phyloP scores from a whole-genome alignment of 768 basidiomycete genomes.

The Boletus sensibilis region DNA sequence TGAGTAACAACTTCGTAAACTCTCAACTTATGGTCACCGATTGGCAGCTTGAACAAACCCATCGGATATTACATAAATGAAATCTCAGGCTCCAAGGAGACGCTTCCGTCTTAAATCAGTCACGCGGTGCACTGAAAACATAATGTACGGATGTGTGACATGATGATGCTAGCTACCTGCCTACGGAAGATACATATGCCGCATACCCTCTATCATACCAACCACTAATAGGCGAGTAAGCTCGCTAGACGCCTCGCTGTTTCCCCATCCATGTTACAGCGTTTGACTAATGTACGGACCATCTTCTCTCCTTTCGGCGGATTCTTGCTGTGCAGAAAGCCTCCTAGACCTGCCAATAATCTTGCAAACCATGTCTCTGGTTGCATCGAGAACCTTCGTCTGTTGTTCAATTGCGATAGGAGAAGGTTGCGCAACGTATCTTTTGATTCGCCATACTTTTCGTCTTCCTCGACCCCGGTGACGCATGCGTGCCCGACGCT shows the following conservation, averaged over 20 bases:
- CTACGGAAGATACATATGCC: background rate
- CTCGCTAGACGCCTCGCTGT: constrained; percentile 22
- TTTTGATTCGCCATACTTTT: constrained; percentile 37
- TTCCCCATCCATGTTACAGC: constrained; percentile 30
- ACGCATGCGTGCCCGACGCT: constrained; percentile 41
- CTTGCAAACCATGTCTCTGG: constrained; percentile 27
- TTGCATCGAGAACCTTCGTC: constrained; percentile 24
- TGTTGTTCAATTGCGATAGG: constrained; percentile 8
- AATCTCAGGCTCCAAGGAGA: too few relatives aligned
- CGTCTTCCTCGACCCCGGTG: constrained; percentile 35
- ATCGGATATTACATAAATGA: too few relatives aligned
- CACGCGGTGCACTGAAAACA: too few relatives aligned
- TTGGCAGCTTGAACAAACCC: too few relatives aligned
- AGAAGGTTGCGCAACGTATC: constrained; percentile 23
- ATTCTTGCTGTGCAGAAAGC: constrained; percentile 19
- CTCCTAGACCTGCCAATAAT: constrained; percentile 21
- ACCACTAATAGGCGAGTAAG: constrained; percentile 3
- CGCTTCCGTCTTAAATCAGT: too few relatives aligned
- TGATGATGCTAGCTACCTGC: background rate
- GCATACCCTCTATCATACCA: background rate
- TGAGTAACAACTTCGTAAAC: too few relatives aligned
- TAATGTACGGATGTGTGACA: background rate
- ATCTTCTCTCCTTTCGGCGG: constrained; percentile 29
- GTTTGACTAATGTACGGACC: constrained; percentile 23
- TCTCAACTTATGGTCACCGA: too few relatives aligned